Base-by-base conservation (phyloP, 2,329 filamentous ascomycete species). In the Microsporum canis region DNA sequence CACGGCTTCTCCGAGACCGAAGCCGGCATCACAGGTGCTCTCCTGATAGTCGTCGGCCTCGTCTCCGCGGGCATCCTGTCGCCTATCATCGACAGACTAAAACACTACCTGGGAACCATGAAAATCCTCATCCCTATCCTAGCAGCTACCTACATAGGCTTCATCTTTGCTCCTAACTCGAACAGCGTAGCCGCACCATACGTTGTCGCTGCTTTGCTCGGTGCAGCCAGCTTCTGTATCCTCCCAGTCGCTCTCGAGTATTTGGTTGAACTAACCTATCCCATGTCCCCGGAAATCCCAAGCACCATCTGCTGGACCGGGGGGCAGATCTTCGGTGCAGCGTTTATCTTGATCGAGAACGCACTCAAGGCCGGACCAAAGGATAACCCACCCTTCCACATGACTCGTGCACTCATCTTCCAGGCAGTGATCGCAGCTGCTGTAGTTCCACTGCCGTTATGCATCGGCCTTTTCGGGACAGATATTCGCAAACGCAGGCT, bases 21-120 rank as follows among this genome's bases (percentile, higher is more conserved):
- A 61, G 89, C 92, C 27, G 94, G 94, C 38, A 91, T 97, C 68
- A 90, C 87, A 8, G 94, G 94, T 65, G 94, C 88, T 0, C 75
- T 97, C 6, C 82, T 97, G 38, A 97, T 97, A 71, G 80, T 96
- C 55, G 88, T 94, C 59, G 94, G 94, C 6, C 84, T 99, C 1
- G 79, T 95, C 51, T 75, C 82, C 3, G 82, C 90, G 0, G 94
- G 90, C 12, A 78, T 95, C 63, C 80, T 84, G 0, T 89, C 87
- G 0, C 92, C 92, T 0, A 79, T 96, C 66, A 83, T 95, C 64
- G 94, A 97, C 76, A 84, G 87, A 59, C 91, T 86, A 61, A 95
- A 96, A 73, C 79, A 82, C 31, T 95, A 91, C 70, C 77, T 96
- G 0, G 71, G 82, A 3, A 83, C 86, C 29, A 85, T 95, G 73